Evolutionary conservation across 129 eudicot genomes (phyloP).

Genomic region (Ambrosia trifida): DNA sequence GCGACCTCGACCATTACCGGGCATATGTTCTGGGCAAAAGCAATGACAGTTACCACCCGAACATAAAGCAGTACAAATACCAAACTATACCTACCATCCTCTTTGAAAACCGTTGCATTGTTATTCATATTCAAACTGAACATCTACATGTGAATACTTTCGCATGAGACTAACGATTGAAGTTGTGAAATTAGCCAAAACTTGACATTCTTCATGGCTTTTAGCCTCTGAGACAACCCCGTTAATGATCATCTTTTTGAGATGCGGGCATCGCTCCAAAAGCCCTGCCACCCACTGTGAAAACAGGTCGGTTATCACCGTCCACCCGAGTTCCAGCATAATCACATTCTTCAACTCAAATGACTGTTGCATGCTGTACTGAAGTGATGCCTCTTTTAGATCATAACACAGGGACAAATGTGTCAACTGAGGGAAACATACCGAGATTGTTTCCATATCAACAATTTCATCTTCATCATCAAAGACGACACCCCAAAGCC

Average conservation of each 20-base stretch:
- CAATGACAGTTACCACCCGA: not conserved
- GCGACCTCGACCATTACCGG: not conserved
- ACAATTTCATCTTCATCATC: slow-evolving; percentile 91
- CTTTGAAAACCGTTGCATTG: slow-evolving; percentile 2
- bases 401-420: slow-evolving; percentile 77
- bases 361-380: slow-evolving; percentile 59
- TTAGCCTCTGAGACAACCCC: slow-evolving; percentile 87
- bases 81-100: not conserved
- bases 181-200: slow-evolving; percentile 69
- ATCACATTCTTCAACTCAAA: slow-evolving; percentile 66
- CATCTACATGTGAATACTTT: slow-evolving; percentile 66
- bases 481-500: slow-evolving; percentile 91
- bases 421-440: slow-evolving; percentile 64
- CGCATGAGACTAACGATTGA: slow-evolving; percentile 73
- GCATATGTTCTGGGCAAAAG: not conserved
- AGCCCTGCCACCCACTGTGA: slow-evolving; percentile 69
- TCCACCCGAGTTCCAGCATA: slow-evolving; percentile 83
- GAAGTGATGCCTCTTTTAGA: slow-evolving; percentile 61
- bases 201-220: slow-evolving; percentile 75
- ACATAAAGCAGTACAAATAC: not conserved
- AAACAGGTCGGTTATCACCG: slow-evolving; percentile 65
- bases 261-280: slow-evolving; percentile 69
- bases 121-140: slow-evolving; percentile 76
- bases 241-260: slow-evolving; percentile 61
- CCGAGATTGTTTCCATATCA: slow-evolving; percentile 72